phyloP scores from a whole-genome alignment of 2,329 filamentous ascomycete species.

The Penicillium fuscoglaucum region DNA sequence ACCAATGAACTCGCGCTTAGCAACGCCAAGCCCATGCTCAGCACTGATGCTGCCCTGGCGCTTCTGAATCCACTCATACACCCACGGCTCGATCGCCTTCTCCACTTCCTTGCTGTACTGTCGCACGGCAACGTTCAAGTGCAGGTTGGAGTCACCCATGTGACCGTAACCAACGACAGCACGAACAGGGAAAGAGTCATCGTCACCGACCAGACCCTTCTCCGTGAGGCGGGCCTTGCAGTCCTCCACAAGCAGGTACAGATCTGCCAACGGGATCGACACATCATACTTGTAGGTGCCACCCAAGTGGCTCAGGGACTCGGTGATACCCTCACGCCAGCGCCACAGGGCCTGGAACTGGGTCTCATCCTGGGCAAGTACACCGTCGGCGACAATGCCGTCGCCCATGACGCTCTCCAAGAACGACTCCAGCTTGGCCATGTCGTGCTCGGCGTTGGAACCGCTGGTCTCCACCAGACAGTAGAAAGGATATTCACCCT shows the following conservation, averaged over 20 bases:
- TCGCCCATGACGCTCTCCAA: constrained; percentile 88
- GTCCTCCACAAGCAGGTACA: constrained; percentile 89
- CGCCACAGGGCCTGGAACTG: constrained; percentile 83
- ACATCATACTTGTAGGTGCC: constrained; percentile 99
- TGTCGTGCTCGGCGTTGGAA: constrained; percentile 90
- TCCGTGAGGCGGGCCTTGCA: constrained; percentile 69
- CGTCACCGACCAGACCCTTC: constrained; percentile 74
- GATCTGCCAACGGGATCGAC: constrained; percentile 82
- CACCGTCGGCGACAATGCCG: constrained; percentile 83
- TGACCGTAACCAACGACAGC: constrained; percentile 96
- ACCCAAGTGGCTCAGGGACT: constrained; percentile 84
- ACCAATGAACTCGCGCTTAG: constrained; percentile 93
- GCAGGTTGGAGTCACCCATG: constrained; percentile 95
- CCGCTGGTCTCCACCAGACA: constrained; percentile 95
- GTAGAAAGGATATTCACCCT: constrained; percentile 87
- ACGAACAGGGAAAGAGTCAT: constrained; percentile 74
- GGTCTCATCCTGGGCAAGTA: constrained; percentile 89
- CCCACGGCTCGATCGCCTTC: constrained; percentile 83
- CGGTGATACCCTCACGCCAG: constrained; percentile 91
- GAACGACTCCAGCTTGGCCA: constrained; percentile 84
- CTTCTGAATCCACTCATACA: constrained; percentile 94
- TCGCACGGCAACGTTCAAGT: constrained; percentile 83
- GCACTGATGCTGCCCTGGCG: constrained; percentile 91
- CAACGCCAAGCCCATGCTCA: constrained; percentile 89
- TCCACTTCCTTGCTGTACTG: constrained; percentile 86